phyloP scores from a whole-genome alignment of 2,329 filamentous ascomycete genomes.

The Metarhizium robertsii region DNA sequence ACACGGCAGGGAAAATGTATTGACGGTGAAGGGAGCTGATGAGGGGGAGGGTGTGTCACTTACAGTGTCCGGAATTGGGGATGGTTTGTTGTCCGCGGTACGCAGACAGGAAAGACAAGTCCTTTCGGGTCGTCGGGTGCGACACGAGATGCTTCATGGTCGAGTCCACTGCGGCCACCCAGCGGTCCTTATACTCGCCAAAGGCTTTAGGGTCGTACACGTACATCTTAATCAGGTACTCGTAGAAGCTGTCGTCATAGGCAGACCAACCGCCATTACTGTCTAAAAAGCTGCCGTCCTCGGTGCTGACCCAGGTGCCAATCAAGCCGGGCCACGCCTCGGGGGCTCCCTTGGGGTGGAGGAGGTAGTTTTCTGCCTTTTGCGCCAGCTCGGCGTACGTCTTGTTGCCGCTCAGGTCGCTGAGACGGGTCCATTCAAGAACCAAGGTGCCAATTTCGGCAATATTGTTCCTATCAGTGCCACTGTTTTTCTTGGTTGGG shows the following conservation, averaged over 20 bases:
- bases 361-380: constrained; percentile 59
- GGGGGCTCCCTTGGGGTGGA: constrained; percentile 46
- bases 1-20: not conserved
- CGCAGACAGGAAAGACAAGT: constrained; percentile 61
- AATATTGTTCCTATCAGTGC: constrained; percentile 54
- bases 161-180: constrained; percentile 67
- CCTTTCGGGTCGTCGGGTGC: constrained; percentile 54
- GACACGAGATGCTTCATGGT: constrained; percentile 63
- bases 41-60: constrained; percentile 12
- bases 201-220: constrained; percentile 64
- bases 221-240: constrained; percentile 89
- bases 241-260: constrained; percentile 73
- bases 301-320: constrained; percentile 56
- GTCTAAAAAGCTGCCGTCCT: constrained; percentile 58
- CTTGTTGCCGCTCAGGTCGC: constrained; percentile 60
- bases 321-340: constrained; percentile 73
- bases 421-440: constrained; percentile 75
- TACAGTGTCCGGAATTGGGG: constrained; percentile 41
- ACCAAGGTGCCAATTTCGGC: constrained; percentile 71
- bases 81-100: constrained; percentile 38
- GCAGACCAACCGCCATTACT: constrained; percentile 66
- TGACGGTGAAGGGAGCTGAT: no score
- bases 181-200: constrained; percentile 58
- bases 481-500: constrained; percentile 37
- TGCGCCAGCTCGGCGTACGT: constrained; percentile 59